These are phyloP conservation scores for Dendrothele bispora DNA, from an alignment of 768 basidiomycete genomes.

Conservation along the genomic window DNA sequence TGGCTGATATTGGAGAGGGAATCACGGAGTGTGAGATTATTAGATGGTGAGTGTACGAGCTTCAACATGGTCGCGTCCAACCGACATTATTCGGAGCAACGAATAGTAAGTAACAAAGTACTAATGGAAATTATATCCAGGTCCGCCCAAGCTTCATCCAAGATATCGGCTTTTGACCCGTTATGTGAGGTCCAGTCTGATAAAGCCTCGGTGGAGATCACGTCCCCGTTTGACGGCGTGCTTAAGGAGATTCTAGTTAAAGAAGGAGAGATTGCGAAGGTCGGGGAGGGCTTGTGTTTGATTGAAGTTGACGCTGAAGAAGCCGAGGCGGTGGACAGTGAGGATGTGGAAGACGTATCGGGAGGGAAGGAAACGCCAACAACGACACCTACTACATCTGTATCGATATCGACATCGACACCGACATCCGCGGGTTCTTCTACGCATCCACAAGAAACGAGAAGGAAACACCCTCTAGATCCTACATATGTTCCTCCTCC, in stretches of 20 bases:
- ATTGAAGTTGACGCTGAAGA: conserved; percentile 78
- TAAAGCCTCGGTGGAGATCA: conserved; percentile 56
- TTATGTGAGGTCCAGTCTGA: conserved; percentile 9
- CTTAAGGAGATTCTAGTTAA: conserved; percentile 71
- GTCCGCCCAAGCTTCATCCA: conserved; percentile 55
- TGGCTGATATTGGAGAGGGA: conserved; percentile 88
- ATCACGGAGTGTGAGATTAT: conserved; percentile 91
- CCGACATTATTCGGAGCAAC: too few species aligned
- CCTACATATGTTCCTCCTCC: conserved; percentile 13
- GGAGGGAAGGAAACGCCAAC: too few species aligned
- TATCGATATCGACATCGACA: too few species aligned
- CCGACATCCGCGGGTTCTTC: too few species aligned
- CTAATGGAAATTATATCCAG: conserved; percentile 36
- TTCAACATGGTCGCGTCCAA: too few species aligned
- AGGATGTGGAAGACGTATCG: conserved; percentile 17
- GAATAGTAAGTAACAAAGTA: too few species aligned
- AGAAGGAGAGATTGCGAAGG: conserved; percentile 84
- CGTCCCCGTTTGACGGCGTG: conserved; percentile 79
- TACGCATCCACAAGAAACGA: conserved; percentile 3
- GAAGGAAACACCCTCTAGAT: conserved; percentile 61
- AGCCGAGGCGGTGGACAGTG: conserved; percentile 17
- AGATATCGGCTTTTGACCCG: conserved; percentile 64
- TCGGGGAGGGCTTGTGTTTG: conserved; percentile 73
- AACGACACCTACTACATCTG: too few species aligned
- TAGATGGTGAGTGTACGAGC: conserved; percentile 76